Conservation (phyloP, 2,329 filamentous ascomycete species). For the Neopestalotiopsis clavispora region DNA sequence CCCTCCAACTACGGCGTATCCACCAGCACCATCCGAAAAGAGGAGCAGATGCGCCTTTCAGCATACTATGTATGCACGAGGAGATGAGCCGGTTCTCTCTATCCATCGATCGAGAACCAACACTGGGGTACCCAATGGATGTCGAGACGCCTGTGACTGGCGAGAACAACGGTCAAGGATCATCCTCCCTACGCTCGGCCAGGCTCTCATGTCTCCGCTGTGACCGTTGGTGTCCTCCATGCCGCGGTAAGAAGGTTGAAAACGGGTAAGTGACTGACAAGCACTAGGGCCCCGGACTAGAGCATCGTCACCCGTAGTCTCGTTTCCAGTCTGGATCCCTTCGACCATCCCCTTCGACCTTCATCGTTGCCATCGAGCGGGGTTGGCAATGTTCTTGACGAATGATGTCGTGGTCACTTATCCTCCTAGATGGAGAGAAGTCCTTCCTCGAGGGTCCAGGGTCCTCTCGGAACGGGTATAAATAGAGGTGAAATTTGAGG, state of each 20-base stretch:
- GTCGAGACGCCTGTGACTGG: not conserved
- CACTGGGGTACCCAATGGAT: constrained; percentile 4
- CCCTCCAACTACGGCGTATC: constrained; percentile 32
- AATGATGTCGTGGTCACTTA: constrained; percentile 35
- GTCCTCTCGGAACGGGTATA: constrained; percentile 59
- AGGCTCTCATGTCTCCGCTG: constrained; percentile 14
- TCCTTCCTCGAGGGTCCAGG: constrained; percentile 32
- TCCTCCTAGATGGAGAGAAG: constrained; percentile 28
- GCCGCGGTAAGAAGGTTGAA: constrained; percentile 14
- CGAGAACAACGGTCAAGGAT: constrained; percentile 16
- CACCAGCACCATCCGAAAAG: constrained; percentile 35
- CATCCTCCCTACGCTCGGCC: constrained; percentile 10
- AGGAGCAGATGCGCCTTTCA: constrained; percentile 41
- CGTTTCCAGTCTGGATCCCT: constrained; percentile 16
- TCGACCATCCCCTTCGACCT: constrained; percentile 34
- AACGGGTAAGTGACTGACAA: constrained; percentile 17
- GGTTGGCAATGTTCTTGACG: constrained; percentile 36
- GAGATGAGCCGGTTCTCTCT: constrained; percentile 25
- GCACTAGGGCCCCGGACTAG: constrained; percentile 17
- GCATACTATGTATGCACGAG: constrained; percentile 42
- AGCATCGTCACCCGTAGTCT: constrained; percentile 18
- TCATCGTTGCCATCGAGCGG: constrained; percentile 39
- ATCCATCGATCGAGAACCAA: constrained; percentile 20
- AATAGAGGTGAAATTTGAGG: constrained; percentile 60
- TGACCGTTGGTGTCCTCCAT: constrained; percentile 17